Evolutionary conservation across 164 flowering plant genomes (phyloP).

Genomic region (Aristolochia californica): DNA sequence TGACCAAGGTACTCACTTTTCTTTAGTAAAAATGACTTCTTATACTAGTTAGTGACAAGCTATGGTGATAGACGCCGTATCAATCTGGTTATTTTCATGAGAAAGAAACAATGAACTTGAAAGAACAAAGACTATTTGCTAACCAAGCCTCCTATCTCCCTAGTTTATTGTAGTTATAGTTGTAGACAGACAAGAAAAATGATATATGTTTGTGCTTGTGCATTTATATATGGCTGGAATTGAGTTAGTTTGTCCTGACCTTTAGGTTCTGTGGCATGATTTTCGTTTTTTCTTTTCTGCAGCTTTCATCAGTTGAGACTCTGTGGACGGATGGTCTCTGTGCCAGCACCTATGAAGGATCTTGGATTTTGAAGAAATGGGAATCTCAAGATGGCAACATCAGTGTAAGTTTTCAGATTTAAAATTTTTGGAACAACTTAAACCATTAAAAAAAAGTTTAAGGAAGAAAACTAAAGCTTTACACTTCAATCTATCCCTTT

Average conservation of each 20-base stretch:
- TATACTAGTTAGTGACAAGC: neutral
- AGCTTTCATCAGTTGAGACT: conserved; percentile 47
- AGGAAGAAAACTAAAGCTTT: neutral
- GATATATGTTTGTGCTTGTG: too few relatives aligned
- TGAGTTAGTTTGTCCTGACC: neutral
- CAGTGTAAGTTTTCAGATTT: conserved; percentile 23
- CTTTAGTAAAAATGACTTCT: neutral
- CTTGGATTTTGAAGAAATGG: conserved; percentile 46
- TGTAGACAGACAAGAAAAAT: too few relatives aligned
- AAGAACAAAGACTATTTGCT: neutral
- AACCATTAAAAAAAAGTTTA: neutral
- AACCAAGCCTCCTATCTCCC: too few relatives aligned
- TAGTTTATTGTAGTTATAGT: too few relatives aligned
- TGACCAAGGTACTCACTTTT: conserved; percentile 35
- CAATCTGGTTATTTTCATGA: neutral
- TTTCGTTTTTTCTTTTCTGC: conserved; percentile 9
- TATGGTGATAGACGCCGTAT: neutral
- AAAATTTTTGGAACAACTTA: neutral
- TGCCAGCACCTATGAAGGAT: conserved; percentile 38
- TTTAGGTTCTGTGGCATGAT: neutral
- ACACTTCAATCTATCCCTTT: too few relatives aligned
- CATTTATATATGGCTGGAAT: neutral
- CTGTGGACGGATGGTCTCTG: conserved; percentile 56
- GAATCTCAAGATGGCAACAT: conserved; percentile 24
- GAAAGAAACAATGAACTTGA: neutral